These are phyloP conservation scores for Tritrichomonas musculus DNA, from an alignment of 208 protist genomes.

Conservation along the genomic window DNA sequence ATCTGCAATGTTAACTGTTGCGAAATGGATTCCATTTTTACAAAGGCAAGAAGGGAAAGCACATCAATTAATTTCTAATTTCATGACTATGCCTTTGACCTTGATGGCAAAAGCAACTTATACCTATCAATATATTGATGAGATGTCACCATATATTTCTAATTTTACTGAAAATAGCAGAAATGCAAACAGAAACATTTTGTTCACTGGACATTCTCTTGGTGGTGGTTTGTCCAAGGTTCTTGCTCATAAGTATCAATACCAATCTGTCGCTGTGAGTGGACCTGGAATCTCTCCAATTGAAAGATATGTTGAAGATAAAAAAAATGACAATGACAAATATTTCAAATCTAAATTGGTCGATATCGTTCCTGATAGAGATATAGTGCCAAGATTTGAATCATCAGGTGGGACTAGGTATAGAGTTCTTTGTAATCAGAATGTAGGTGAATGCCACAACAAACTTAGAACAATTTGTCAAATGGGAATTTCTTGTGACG, in stretches of 20 bases:
- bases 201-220: background rate
- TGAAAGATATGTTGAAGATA: too few relatives aligned
- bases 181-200: background rate
- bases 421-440: background rate
- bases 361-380: background rate
- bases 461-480: background rate
- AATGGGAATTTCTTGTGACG: too few relatives aligned
- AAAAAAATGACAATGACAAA: background rate
- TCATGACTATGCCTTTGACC: background rate
- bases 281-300: background rate
- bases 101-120: background rate
- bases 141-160: background rate
- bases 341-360: background rate
- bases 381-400: background rate
- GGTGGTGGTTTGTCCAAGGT: background rate
- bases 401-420: background rate
- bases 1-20: background rate
- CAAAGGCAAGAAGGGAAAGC: background rate
- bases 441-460: background rate
- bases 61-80: background rate
- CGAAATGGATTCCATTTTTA: background rate
- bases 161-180: background rate
- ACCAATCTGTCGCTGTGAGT: background rate
- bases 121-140: background rate
- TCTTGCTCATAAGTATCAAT: background rate